Conservation (phyloP, 2,329 filamentous ascomycete species). For the Phialemoniopsis sp. region DNA sequence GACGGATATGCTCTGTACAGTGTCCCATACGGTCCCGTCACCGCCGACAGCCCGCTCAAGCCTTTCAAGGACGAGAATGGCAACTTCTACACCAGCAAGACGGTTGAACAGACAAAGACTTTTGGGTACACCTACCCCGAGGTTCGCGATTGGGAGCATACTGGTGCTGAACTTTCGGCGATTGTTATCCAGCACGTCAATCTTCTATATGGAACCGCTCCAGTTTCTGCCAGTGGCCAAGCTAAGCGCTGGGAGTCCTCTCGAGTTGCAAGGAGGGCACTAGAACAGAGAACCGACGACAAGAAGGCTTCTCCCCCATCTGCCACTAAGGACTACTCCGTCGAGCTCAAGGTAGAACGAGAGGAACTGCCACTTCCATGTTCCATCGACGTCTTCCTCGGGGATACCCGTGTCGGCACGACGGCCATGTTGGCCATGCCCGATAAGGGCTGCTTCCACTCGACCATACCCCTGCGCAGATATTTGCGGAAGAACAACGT, state of each 20-base stretch:
- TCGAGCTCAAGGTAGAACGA: constrained; percentile 29
- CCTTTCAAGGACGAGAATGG: constrained; percentile 37
- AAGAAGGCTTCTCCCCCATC: neutral
- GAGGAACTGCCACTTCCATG: constrained; percentile 29
- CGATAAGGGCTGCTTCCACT: constrained; percentile 20
- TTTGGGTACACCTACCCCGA: constrained; percentile 38
- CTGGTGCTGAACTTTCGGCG: constrained; percentile 51
- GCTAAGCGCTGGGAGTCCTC: neutral
- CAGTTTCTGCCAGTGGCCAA: neutral
- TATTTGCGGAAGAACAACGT: constrained; percentile 2
- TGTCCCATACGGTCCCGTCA: constrained; percentile 34
- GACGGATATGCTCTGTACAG: constrained; percentile 28
- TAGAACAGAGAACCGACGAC: too few relatives aligned
- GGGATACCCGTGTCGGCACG: constrained; percentile 20
- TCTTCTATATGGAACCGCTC: constrained; percentile 35
- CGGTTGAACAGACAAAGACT: constrained; percentile 17
- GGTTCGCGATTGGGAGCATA: constrained; percentile 41
- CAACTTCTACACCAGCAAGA: constrained; percentile 36
- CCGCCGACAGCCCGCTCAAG: constrained; percentile 38
- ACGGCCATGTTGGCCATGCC: constrained; percentile 32
- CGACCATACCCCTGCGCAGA: constrained; percentile 23
- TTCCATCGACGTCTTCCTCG: constrained; percentile 27
- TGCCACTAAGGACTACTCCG: constrained; percentile 23
- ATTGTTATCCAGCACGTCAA: constrained; percentile 60
- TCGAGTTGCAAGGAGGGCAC: neutral